These are phyloP conservation scores for Murraya paniculata DNA, from an alignment of 345 rosid genomes.

Conservation along the genomic window DNA sequence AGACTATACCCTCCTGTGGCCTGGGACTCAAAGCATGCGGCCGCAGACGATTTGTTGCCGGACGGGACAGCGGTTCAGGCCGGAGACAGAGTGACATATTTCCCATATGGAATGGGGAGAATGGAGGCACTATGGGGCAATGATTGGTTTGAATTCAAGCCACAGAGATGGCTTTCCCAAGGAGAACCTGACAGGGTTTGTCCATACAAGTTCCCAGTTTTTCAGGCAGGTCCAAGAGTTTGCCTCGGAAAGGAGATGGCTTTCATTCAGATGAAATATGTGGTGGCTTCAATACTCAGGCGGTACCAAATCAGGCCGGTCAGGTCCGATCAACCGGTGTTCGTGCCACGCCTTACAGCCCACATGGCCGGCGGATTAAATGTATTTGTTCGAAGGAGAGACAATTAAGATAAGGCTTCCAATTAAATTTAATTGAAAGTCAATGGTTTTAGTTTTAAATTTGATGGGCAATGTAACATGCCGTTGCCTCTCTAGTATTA, in stretches of 20 bases:
- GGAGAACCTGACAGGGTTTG: conserved; percentile 42
- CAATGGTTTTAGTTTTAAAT: background rate
- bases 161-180: conserved; percentile 53
- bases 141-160: conserved; percentile 59
- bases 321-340: conserved; percentile 29
- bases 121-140: conserved; percentile 78
- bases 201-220: conserved; percentile 60
- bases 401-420: conserved; percentile 4
- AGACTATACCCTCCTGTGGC: conserved; percentile 76
- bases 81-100: conserved; percentile 83
- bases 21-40: conserved; percentile 69
- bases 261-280: conserved; percentile 63
- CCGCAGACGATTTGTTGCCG: conserved; percentile 48
- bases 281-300: conserved; percentile 40
- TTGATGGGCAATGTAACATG: conserved; percentile 7
- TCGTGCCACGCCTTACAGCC: conserved; percentile 53
- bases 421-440: background rate
- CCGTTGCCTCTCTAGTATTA: background rate
- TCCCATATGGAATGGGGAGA: conserved; percentile 91
- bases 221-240: conserved; percentile 78
- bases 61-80: conserved; percentile 62
- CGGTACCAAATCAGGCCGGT: conserved; percentile 35
- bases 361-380: conserved; percentile 63
- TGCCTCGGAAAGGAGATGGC: conserved; percentile 82
- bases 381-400: conserved; percentile 43